Base-by-base conservation (phyloP, 1,284 basidiomycete species). In the Ceratobasidium sp. region DNA sequence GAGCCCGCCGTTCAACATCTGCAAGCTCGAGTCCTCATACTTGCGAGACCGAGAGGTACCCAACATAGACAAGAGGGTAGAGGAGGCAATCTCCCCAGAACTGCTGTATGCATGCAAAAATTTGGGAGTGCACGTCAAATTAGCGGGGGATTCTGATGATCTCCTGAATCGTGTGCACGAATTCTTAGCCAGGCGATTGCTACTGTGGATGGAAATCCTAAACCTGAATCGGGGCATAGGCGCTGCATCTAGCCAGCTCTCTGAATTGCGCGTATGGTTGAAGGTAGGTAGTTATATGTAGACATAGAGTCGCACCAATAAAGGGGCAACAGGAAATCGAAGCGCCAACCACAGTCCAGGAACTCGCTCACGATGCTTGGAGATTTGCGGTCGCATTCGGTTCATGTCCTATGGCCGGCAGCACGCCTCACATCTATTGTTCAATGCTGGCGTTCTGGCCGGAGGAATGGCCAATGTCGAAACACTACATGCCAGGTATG, bases 191-290 rank as follows among this genome's bases (percentile, higher is more conserved):
- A 40, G 5, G 2, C 58, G 58, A 23, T 23, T 62, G 14, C 21
- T 62, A 4, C 30, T 62, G 14, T 62, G 60, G 60, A 62, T 62
- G 42, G 60, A 62, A 42, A 28, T 62, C n/a, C 11, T 62, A 23
- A 62, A 48, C 46, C 42, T 62, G 23, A 62, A 46, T 23, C 60
- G 25, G 9, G 4, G 12, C 21, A 62, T 48, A 6, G 8, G 6
- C 14, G 46, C 38, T 28, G 60, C 14, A 11, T 16, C 48, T 2
- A 21, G 23, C 23, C 25, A 21, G 42, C 33, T 62, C 21, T 30
- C 23, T 14, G 18, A 7, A 21, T 6, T 33, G 11, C 11, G 25
- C 6, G 3, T 8, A 30, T 62, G 60, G 60, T 7, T 62, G 6
- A 5, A 9, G 21, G 60, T 62, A 30, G 46, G 60, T 48, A 5